Conservation (phyloP, 352 stramenopile genomes). For the Phytophthora idaei region DNA sequence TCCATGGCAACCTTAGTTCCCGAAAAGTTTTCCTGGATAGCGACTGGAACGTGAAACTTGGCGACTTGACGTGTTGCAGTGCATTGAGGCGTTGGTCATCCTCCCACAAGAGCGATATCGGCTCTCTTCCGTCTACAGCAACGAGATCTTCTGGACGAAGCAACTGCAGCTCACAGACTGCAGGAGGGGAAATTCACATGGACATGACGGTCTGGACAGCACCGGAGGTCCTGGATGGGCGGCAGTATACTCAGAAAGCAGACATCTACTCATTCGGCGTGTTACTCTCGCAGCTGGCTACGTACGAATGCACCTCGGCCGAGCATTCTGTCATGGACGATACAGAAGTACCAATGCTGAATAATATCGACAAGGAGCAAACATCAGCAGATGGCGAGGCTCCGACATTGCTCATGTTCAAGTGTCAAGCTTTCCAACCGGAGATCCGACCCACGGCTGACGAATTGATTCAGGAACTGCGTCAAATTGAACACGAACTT, state of each 20-base stretch:
- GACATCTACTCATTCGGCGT: slow-evolving; percentile 58
- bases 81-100: slow-evolving; percentile 46
- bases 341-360: slow-evolving; percentile 47
- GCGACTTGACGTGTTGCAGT: slow-evolving; percentile 49
- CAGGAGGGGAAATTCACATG: slow-evolving; percentile 40
- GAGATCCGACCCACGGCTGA: slow-evolving; percentile 46
- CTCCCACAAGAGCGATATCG: slow-evolving; percentile 19
- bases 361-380: slow-evolving; percentile 27
- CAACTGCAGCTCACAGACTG: slow-evolving; percentile 18
- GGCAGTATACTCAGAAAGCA: slow-evolving; percentile 51
- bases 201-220: slow-evolving; percentile 60
- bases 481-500: slow-evolving; percentile 35
- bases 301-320: slow-evolving; percentile 46
- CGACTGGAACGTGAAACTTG: slow-evolving; percentile 50
- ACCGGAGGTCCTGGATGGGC: slow-evolving; percentile 47
- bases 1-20: slow-evolving; percentile 54
- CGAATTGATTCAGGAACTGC: slow-evolving; percentile 40
- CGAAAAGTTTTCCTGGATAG: slow-evolving; percentile 49
- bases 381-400: slow-evolving; percentile 24
- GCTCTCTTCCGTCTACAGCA: slow-evolving; percentile 2
- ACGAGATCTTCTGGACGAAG: slow-evolving; percentile 18
- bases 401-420: slow-evolving; percentile 43
- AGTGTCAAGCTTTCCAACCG: slow-evolving; percentile 51
- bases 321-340: slow-evolving; percentile 46
- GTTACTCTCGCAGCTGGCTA: slow-evolving; percentile 42